phyloP scores from a whole-genome alignment of 257 asterid species.

The Ligustrum vulgare region DNA sequence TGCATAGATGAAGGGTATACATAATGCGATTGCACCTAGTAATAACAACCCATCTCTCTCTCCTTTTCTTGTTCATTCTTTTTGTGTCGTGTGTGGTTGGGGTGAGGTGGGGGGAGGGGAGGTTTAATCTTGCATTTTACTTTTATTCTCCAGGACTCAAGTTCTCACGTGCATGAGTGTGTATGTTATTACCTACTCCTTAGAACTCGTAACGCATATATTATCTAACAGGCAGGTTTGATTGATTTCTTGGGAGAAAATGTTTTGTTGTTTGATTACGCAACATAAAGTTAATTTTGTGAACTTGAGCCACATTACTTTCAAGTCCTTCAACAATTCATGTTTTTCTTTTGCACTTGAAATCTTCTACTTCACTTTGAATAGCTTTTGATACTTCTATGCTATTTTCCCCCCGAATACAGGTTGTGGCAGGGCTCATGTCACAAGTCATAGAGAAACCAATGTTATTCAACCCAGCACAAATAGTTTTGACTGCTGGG shows the following conservation, averaged over 20 bases:
- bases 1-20: no score
- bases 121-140: no score
- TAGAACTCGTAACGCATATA: no score
- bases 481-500: conserved; percentile 54
- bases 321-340: neutral
- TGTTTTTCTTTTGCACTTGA: neutral
- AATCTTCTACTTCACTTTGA: neutral
- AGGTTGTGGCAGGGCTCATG: conserved; percentile 69
- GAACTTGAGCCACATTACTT: neutral
- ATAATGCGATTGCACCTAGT: no score
- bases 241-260: neutral
- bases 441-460: conserved; percentile 50
- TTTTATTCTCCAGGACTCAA: neutral
- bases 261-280: neutral
- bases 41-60: no score
- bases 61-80: no score
- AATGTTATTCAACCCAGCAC: conserved; percentile 46
- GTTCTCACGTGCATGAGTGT: neutral
- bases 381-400: neutral
- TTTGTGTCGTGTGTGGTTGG: no score
- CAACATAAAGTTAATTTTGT: no score
- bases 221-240: neutral
- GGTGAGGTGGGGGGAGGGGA: no score
- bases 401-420: conserved; percentile 19
- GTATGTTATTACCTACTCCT: no score